Conservation (phyloP, 2,329 filamentous ascomycete genomes). For the Sarocladium strictum region DNA sequence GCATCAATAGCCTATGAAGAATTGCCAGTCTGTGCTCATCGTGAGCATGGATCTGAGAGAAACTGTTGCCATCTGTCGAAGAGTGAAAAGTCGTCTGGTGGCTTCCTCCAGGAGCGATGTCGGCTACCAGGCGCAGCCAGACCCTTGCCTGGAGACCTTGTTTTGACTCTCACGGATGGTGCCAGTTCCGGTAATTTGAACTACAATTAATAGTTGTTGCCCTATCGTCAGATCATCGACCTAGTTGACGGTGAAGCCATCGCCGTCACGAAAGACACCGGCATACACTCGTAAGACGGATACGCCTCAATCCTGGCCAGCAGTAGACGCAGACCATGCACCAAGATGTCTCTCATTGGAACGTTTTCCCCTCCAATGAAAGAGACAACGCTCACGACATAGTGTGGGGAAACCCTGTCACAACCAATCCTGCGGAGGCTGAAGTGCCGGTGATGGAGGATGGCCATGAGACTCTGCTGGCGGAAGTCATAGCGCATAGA, state of each 20-base stretch:
- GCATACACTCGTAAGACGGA: too few relatives aligned
- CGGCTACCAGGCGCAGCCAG: constrained; percentile 19
- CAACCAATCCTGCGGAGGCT: too few relatives aligned
- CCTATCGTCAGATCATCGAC: constrained; percentile 24
- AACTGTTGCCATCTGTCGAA: constrained; percentile 35
- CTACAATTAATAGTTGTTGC: too few relatives aligned
- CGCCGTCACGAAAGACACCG: constrained; percentile 35
- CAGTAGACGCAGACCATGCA: constrained; percentile 45
- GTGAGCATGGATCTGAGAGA: constrained; percentile 21
- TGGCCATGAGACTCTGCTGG: too few relatives aligned
- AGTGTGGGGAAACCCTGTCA: too few relatives aligned
- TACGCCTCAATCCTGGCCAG: too few relatives aligned
- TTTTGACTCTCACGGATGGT: background rate
- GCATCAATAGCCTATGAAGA: constrained; percentile 43
- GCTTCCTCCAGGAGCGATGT: constrained; percentile 14
- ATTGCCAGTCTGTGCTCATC: constrained; percentile 34
- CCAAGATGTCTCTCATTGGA: too few relatives aligned
- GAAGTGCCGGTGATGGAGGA: too few relatives aligned
- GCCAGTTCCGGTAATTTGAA: too few relatives aligned
- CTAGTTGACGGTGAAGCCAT: constrained; percentile 16
- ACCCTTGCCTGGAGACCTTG: constrained; percentile 10
- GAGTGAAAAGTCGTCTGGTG: constrained; percentile 25
- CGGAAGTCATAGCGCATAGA: too few relatives aligned
- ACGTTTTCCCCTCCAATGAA: background rate
- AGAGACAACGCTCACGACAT: too few relatives aligned